Conservation (phyloP, 768 basidiomycete genomes). For the Steccherinum ochraceum region DNA sequence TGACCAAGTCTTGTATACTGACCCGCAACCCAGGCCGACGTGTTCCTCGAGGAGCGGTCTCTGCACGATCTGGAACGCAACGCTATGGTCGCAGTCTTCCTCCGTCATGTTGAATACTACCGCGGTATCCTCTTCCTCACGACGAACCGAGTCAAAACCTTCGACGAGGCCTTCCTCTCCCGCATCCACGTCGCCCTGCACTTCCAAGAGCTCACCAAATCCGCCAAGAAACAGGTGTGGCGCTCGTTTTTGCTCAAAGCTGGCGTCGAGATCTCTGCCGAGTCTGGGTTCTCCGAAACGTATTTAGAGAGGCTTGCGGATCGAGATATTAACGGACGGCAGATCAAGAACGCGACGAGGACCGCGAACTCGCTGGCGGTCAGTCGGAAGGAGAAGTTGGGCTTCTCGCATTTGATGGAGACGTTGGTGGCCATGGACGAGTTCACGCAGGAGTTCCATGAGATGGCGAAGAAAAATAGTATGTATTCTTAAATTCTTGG, state of each 20-base stretch:
- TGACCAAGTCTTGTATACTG: not conserved
- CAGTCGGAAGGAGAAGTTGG: slow-evolving; percentile 38
- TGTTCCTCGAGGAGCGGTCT: slow-evolving; percentile 64
- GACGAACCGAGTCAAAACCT: slow-evolving; percentile 38
- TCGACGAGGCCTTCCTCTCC: slow-evolving; percentile 65
- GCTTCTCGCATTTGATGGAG: slow-evolving; percentile 43
- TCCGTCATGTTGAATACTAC: slow-evolving; percentile 21
- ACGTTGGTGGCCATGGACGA: slow-evolving; percentile 60
- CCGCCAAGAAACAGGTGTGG: slow-evolving; percentile 21
- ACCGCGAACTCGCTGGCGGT: slow-evolving; percentile 56
- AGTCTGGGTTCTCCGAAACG: slow-evolving; percentile 26
- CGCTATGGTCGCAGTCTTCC: slow-evolving; percentile 61
- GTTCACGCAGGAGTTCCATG: not conserved
- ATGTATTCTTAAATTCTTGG: not conserved
- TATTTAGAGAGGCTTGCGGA: slow-evolving; percentile 39
- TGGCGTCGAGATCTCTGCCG: slow-evolving; percentile 6
- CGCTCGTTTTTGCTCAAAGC: slow-evolving; percentile 21
- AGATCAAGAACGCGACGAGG: slow-evolving; percentile 64
- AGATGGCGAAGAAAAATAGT: not conserved
- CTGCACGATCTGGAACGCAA: slow-evolving; percentile 58
- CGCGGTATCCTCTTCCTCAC: slow-evolving; percentile 34
- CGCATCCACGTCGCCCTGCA: slow-evolving; percentile 50
- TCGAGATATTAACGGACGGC: slow-evolving; percentile 52
- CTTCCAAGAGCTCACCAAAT: slow-evolving; percentile 21
- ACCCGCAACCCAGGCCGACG: slow-evolving; percentile 38